Evolutionary conservation across 2,329 filamentous ascomycete genomes (phyloP), one percentile per base, ranked within the genome.

Genomic region (Colletotrichum cordylinicola): DNA sequence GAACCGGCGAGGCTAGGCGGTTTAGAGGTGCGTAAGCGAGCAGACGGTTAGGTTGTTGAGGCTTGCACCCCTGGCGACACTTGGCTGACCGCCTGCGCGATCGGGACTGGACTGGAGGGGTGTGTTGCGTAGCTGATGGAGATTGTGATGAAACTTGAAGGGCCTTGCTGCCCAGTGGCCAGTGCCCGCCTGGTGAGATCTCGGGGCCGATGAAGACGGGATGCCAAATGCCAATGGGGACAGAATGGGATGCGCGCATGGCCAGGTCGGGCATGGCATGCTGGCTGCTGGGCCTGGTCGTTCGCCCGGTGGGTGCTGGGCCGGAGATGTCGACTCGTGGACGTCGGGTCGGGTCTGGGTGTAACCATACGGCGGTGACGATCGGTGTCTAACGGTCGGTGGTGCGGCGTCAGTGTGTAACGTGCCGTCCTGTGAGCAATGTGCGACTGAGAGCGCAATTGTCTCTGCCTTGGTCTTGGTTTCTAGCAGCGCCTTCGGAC

Each of bases 1-100:
- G 73, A 73, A 68, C 37, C 73, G 64, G 70, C 74, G 70, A 74
- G 64, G 70, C 74, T 75, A 74, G 70, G 70, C 74, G 58, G 58
- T 75, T 75, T 73, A 69, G 73, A 75, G 73, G 64, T 52, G 74
- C 64, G 35, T 74, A 75, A 75, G 74, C 74, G 74, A 75, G 74
- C 15, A 58, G 18, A 74, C 70, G 70, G 70, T 73, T 69, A 73
- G 73, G 72, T 75, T 75, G 74, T 75, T 75, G 74, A 75, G 74
- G 74, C 73, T 75, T 72, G 62, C 73, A 72, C 62, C 69, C 73
- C 73, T 66, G 70, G 16, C 56, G 43, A 60, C 35, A 67, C 24
- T 37, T 60, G 43, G 21, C 64, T 66, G 70, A 75, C 74, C 74
- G 74, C 74, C 74, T 75, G 24, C 74, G 70, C 5, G 18, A 74